phyloP scores from a whole-genome alignment of 2,329 filamentous ascomycete species.

The Parasarocladium wereldwijsianum region DNA sequence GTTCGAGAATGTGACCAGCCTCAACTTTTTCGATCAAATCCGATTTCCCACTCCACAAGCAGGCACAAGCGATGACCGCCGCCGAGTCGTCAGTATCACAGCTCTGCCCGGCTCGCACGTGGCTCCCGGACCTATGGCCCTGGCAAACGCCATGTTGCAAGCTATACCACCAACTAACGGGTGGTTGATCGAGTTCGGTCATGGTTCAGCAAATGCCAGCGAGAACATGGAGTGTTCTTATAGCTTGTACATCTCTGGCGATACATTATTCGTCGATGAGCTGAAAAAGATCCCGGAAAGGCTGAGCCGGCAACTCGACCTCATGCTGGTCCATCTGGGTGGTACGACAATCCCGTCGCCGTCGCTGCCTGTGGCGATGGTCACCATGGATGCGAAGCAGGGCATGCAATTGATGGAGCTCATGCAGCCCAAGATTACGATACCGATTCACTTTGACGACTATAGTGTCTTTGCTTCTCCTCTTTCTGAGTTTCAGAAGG shows the following conservation, averaged over 20 bases:
- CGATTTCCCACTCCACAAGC: constrained; percentile 20
- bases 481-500: constrained; percentile 44
- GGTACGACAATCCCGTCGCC: constrained; percentile 51
- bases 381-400: constrained; percentile 53
- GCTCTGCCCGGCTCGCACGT: constrained; percentile 52
- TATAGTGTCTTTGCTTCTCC: constrained; percentile 47
- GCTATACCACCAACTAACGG: constrained; percentile 42
- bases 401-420: constrained; percentile 44
- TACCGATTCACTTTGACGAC: constrained; percentile 51
- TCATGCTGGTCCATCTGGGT: constrained; percentile 53
- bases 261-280: constrained; percentile 48
- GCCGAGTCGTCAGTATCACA: constrained; percentile 37
- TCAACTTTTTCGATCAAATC: constrained; percentile 40
- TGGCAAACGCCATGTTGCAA: constrained; percentile 22
- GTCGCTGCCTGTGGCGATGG: constrained; percentile 44
- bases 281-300: constrained; percentile 43
- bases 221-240: constrained; percentile 30
- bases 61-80: constrained; percentile 5
- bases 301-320: constrained; percentile 30
- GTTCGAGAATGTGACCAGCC: constrained; percentile 36
- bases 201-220: constrained; percentile 19
- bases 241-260: constrained; percentile 50
- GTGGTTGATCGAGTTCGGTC: constrained; percentile 49
- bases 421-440: constrained; percentile 44
- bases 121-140: constrained; percentile 15